Evolutionary conservation across 495 filamentous ascomycete species (phyloP).

Genomic region (Paragyromitra xinjiangensis): DNA sequence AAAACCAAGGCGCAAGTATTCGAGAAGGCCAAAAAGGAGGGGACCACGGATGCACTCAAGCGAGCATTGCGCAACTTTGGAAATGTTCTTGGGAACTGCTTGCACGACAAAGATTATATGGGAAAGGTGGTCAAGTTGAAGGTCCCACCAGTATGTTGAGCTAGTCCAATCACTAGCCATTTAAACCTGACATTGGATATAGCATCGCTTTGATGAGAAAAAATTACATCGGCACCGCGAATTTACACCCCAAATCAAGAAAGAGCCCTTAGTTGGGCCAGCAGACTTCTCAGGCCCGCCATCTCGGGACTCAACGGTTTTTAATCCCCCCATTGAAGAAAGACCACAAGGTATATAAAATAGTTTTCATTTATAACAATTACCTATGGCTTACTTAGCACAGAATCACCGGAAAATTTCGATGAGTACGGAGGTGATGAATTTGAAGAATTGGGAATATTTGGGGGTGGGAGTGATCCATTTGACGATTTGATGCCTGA

Average conservation of each 20-base stretch:
- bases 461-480: slow-evolving; percentile 44
- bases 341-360: slow-evolving; percentile 29
- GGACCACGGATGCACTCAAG: slow-evolving; percentile 92
- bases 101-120: slow-evolving; percentile 96
- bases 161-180: background rate
- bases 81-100: slow-evolving; percentile 94
- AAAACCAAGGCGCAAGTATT: slow-evolving; percentile 94
- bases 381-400: slow-evolving; percentile 14
- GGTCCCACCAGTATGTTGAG: slow-evolving; percentile 34
- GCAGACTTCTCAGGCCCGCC: slow-evolving; percentile 1
- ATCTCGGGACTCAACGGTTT: slow-evolving; percentile 12
- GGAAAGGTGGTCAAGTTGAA: slow-evolving; percentile 84
- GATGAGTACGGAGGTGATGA: slow-evolving; percentile 58
- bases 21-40: slow-evolving; percentile 98
- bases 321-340: slow-evolving; percentile 24
- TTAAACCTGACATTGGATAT: slow-evolving; percentile 17
- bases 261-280: slow-evolving; percentile 31
- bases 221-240: slow-evolving; percentile 52
- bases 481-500: slow-evolving; percentile 55
- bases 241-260: slow-evolving; percentile 31
- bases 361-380: background rate
- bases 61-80: slow-evolving; percentile 90
- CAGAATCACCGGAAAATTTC: slow-evolving; percentile 41
- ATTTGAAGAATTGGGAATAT: slow-evolving; percentile 56
- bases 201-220: slow-evolving; percentile 52